Conservation (phyloP, 2,329 filamentous ascomycete species). For the Xenosphaeropsis pyriputrescens region DNA sequence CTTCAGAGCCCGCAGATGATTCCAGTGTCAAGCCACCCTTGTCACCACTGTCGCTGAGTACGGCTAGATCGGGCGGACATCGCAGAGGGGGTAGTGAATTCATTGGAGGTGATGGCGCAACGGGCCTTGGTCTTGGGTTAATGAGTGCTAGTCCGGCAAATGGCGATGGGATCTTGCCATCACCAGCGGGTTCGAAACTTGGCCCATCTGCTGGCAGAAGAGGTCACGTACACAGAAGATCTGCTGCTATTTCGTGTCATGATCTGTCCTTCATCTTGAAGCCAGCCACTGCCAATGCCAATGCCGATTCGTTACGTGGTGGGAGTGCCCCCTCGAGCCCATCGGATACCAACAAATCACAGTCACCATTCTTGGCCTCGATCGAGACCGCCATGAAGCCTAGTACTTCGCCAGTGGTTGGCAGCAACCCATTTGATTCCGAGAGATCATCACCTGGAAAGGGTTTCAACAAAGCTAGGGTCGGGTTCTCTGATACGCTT, state of each 20-base stretch:
- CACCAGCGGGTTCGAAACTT: slow-evolving; percentile 32
- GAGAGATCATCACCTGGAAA: slow-evolving; percentile 6
- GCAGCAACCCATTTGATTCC: not conserved
- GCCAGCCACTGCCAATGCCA: slow-evolving; percentile 8
- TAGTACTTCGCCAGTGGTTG: slow-evolving; percentile 2
- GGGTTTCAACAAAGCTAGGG: slow-evolving; percentile 39
- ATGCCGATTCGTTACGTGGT: slow-evolving; percentile 6
- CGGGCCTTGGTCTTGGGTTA: slow-evolving; percentile 26
- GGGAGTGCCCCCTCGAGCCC: slow-evolving; percentile 26
- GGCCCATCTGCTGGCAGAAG: slow-evolving; percentile 39
- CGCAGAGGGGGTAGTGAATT: slow-evolving; percentile 75
- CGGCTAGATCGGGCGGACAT: slow-evolving; percentile 43
- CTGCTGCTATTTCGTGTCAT: slow-evolving; percentile 60
- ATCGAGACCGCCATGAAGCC: slow-evolving; percentile 9
- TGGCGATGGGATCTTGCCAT: slow-evolving; percentile 40
- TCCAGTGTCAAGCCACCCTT: not conserved
- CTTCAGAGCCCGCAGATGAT: slow-evolving; percentile 9
- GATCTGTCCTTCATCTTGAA: slow-evolving; percentile 61
- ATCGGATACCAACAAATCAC: slow-evolving; percentile 20
- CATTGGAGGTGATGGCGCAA: slow-evolving; percentile 53
- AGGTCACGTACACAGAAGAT: slow-evolving; percentile 69
- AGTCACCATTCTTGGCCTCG: slow-evolving; percentile 8
- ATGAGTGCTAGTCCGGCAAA: slow-evolving; percentile 60
- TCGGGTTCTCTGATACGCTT: slow-evolving; percentile 73
- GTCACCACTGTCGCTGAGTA: slow-evolving; percentile 17